Conservation (phyloP, 768 basidiomycete species). For the Tricholoma terreum region DNA sequence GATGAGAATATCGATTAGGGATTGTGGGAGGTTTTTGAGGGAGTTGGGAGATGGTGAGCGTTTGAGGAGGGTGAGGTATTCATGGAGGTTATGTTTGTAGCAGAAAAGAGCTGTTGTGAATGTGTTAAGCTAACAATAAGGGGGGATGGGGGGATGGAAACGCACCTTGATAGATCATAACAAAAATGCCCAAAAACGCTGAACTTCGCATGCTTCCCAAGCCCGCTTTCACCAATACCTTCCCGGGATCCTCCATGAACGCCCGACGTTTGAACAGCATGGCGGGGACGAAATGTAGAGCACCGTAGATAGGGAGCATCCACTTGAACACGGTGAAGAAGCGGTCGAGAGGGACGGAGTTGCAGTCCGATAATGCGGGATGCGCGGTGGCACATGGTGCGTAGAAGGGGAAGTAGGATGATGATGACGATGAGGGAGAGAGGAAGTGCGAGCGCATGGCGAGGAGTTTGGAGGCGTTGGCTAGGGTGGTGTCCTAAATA, state of each 20-base stretch:
- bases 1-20: slow-evolving; percentile 53
- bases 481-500: slow-evolving; percentile 49
- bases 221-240: slow-evolving; percentile 60
- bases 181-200: slow-evolving; percentile 82
- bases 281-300: slow-evolving; percentile 84
- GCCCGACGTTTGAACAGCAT: slow-evolving; percentile 74
- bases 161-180: slow-evolving; percentile 78
- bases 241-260: slow-evolving; percentile 63
- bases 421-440: slow-evolving; percentile 24
- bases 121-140: neutral
- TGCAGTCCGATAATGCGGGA: slow-evolving; percentile 63
- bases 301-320: slow-evolving; percentile 85
- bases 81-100: slow-evolving; percentile 59
- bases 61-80: slow-evolving; percentile 36
- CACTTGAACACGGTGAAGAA: slow-evolving; percentile 80
- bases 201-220: slow-evolving; percentile 80
- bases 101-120: slow-evolving; percentile 54
- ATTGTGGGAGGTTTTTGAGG: slow-evolving; percentile 39
- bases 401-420: slow-evolving; percentile 47
- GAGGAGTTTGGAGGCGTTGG: slow-evolving; percentile 49
- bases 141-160: neutral
- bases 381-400: slow-evolving; percentile 75
- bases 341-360: slow-evolving; percentile 58
- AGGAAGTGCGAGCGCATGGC: slow-evolving; percentile 37
- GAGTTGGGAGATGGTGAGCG: slow-evolving; percentile 23